A percentile compares a stretch with the other conserved stretches of the same genome.
phyloP scores from a whole-genome alignment of 768 basidiomycete genomes.

The Saitozyma podzolica region DNA sequence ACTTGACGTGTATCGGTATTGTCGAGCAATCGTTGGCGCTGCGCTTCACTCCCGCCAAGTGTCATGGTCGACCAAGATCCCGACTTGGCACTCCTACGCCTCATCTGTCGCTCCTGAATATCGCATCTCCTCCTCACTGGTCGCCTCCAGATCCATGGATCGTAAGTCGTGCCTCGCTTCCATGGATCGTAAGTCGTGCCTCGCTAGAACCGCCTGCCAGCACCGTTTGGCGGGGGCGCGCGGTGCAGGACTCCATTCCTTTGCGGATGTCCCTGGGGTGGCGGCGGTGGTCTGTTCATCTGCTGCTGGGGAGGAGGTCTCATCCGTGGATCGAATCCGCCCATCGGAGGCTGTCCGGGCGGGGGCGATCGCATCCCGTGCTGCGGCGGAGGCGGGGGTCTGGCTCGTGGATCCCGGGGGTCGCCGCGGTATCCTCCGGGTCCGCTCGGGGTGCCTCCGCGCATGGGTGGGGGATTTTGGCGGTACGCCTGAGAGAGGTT shows the following conservation, averaged over 20 bases:
- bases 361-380: neutral
- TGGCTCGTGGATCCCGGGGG: neutral
- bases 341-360: constrained; percentile 5
- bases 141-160: neutral
- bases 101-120: too few relatives aligned
- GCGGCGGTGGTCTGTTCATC: constrained; percentile 2
- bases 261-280: constrained; percentile 2
- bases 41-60: too few relatives aligned
- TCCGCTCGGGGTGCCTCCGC: neutral
- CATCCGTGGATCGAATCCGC: constrained; percentile 11
- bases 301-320: constrained; percentile 9
- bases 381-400: constrained; percentile 8
- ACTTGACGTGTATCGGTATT: too few relatives aligned
- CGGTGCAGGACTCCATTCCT: constrained; percentile 13
- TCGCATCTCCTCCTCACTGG: neutral
- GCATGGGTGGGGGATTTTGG: constrained; percentile 21
- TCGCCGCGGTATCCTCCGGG: constrained; percentile 10
- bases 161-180: too few relatives aligned
- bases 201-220: constrained; percentile 18
- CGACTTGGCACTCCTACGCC: too few relatives aligned
- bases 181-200: neutral
- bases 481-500: constrained; percentile 35
- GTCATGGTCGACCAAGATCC: too few relatives aligned
- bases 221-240: constrained; percentile 20
- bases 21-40: too few relatives aligned